Evolutionary conservation across 2,329 filamentous ascomycete species (phyloP).

Genomic region (Metarhizium humberi): DNA sequence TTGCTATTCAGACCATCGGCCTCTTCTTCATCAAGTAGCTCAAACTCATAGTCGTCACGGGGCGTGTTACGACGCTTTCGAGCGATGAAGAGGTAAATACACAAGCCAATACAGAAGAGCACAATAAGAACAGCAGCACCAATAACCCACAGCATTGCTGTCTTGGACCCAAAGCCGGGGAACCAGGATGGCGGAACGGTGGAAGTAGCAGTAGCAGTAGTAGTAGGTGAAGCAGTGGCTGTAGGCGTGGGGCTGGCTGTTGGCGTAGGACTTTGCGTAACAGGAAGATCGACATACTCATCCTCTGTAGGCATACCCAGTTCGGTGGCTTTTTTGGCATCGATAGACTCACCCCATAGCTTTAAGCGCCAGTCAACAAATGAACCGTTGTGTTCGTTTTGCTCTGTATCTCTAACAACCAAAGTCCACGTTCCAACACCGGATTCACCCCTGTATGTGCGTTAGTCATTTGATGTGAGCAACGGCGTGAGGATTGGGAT

Average conservation of each 20-base stretch:
- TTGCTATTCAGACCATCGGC: conserved; percentile 42
- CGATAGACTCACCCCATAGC: conserved; percentile 83
- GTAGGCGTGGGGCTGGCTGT: background rate
- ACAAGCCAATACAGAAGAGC: conserved; percentile 72
- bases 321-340: conserved; percentile 60
- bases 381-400: conserved; percentile 67
- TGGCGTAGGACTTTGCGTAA: conserved; percentile 37
- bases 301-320: conserved; percentile 75
- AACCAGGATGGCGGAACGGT: conserved; percentile 57
- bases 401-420: conserved; percentile 72
- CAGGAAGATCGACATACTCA: conserved; percentile 75
- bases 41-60: conserved; percentile 86
- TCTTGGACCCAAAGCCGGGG: conserved; percentile 79
- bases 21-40: conserved; percentile 80
- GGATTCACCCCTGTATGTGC: conserved; percentile 61
- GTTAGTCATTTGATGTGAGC: conserved; percentile 18
- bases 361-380: conserved; percentile 92
- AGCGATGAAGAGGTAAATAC: conserved; percentile 72
- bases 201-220: background rate
- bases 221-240: conserved; percentile 19
- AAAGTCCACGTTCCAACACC: conserved; percentile 87
- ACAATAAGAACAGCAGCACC: conserved; percentile 77
- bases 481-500: background rate
- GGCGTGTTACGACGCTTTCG: conserved; percentile 66
- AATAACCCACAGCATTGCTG: conserved; percentile 89